These are phyloP conservation scores for Funneliformis mosseae DNA, from an alignment of 192 early-diverging fungal species.

Conservation along the genomic window DNA sequence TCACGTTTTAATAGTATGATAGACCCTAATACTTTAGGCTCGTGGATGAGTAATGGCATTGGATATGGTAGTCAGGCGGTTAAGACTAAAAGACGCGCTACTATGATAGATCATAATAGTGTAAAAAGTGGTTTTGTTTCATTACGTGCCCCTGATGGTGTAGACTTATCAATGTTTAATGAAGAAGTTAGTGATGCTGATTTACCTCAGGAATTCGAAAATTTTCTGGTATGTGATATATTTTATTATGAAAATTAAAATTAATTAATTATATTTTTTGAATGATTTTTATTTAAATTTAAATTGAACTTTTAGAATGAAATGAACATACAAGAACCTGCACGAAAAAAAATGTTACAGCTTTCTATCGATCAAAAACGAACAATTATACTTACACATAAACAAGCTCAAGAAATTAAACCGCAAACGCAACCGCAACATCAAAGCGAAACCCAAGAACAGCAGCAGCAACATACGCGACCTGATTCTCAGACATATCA, in stretches of 20 bases:
- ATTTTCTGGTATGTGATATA: background rate
- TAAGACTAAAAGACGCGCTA: background rate
- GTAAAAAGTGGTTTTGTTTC: background rate
- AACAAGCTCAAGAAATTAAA: too few relatives aligned
- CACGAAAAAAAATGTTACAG: background rate
- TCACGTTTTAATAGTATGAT: background rate
- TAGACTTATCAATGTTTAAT: background rate
- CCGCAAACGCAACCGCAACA: background rate
- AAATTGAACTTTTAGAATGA: background rate
- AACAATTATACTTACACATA: background rate
- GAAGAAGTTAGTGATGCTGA: background rate
- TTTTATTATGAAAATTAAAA: background rate
- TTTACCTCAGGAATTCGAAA: background rate
- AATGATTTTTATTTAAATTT: background rate
- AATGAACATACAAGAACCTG: background rate
- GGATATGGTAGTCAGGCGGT: background rate
- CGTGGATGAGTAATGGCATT: background rate
- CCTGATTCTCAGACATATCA: background rate
- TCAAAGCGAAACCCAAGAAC: background rate
- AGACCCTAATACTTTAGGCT: background rate
- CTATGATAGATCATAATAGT: background rate
- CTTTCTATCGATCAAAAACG: background rate
- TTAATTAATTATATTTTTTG: background rate
- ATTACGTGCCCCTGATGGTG: background rate
- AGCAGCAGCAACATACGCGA: too few relatives aligned